Evolutionary conservation across 129 eudicot genomes (phyloP), one percentile per base, ranked within the genome.

Genomic region (Escallonia rubra): DNA sequence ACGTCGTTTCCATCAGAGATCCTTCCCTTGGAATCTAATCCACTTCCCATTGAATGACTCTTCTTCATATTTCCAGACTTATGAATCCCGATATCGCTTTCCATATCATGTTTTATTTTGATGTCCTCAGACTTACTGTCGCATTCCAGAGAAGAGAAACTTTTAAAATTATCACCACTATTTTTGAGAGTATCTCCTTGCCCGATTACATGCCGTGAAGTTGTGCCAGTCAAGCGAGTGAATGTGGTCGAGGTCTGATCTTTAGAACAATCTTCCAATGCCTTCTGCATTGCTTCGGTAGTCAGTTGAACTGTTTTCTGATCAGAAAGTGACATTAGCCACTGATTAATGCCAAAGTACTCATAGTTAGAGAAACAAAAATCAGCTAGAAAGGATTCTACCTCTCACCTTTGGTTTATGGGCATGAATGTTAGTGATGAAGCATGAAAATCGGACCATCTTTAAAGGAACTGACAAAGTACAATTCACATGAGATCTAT

Each of bases 361-460:
- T 23, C 34, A 23, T 23, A 23, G 34, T 23, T 23, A 23, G 34
- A 23, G 0, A 23, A 23, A 23, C 34, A 10, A 49, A 43, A 46
- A 52, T 12, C 55, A 40, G 58, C 42, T 3, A 46, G 23, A 10
- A 43, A 75, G 68, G 66, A 61, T 53, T 38, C 34, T 43, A 44
- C 38, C 65, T 49, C 89, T 76, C 68, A 93, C 98, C 96, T 89
- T 89, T 4, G 85, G 83, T 75, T 79, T 89, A 67, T 79, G 86
- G 56, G 81, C 38, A 71, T 84, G 82, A 48, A 69, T 61, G 43
- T 83, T 86, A 61, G 83, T 66, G 64, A 74, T 84, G 74, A 86
- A 93, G 88, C 96, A 93, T 7, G 96, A 86, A 80, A 89, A 86
- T 61, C 86, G 78, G 69, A 90, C 83, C 96, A 93, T 93, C 85